These are phyloP conservation scores for Chamaenerion angustifolium DNA, from an alignment of 345 rosid genomes.

Conservation along the genomic window DNA sequence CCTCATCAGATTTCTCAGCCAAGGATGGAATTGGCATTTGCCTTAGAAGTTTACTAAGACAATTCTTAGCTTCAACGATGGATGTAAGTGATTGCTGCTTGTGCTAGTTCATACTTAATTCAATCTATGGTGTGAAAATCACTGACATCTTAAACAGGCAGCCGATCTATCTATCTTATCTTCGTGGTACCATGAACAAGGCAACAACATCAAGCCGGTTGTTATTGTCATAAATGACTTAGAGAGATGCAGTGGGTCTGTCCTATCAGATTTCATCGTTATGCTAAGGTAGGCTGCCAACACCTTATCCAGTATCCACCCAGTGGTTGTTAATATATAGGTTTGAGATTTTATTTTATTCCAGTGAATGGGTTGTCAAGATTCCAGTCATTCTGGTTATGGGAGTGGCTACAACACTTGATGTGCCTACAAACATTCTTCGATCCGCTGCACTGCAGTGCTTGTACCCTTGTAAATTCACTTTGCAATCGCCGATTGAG, in stretches of 20 bases:
- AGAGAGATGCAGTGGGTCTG: conserved; percentile 67
- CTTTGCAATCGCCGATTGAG: conserved; percentile 62
- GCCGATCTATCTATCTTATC: conserved; percentile 13
- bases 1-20: conserved; percentile 57
- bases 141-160: not conserved
- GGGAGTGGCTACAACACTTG: conserved; percentile 84
- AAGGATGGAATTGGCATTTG: conserved; percentile 73
- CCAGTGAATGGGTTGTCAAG: conserved; percentile 80
- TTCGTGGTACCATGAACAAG: conserved; percentile 64
- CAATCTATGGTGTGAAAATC: not conserved
- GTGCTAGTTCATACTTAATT: not conserved
- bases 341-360: not conserved
- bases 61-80: conserved; percentile 44
- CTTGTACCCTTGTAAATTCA: conserved; percentile 54
- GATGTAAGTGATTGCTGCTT: conserved; percentile 42
- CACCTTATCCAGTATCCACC: conserved; percentile 1
- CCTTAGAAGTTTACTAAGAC: conserved; percentile 67
- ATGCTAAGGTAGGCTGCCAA: conserved; percentile 43
- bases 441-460: conserved; percentile 46
- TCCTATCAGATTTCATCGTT: conserved; percentile 67
- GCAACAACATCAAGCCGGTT: conserved; percentile 21
- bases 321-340: not conserved
- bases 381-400: conserved; percentile 64
- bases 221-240: conserved; percentile 66
- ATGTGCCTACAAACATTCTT: conserved; percentile 50